Percentiles rank a stretch among this genome's conserved stretches.
phyloP scores from a whole-genome alignment of 2,329 filamentous ascomycete genomes.

The Aspergillus sp. region DNA sequence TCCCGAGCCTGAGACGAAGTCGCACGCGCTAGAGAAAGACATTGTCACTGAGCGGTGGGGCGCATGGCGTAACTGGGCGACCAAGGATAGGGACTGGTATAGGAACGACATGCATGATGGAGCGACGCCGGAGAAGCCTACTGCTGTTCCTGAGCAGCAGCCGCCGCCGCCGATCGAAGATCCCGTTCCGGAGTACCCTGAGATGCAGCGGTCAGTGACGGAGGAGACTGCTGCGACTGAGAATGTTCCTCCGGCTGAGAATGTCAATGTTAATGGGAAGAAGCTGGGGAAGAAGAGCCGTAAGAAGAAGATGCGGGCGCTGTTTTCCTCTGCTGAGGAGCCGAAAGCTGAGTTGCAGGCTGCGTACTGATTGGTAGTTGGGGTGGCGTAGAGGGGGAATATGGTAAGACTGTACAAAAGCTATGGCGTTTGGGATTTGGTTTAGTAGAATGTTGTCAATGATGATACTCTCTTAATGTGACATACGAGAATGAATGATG shows the following conservation, averaged over 20 bases:
- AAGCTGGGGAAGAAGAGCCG: conserved; percentile 7
- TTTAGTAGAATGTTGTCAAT: not conserved
- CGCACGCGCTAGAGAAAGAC: not conserved
- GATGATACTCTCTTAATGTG: not conserved
- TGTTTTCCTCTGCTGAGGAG: conserved; percentile 6
- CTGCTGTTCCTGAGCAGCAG: not conserved
- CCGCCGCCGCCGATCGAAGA: not conserved
- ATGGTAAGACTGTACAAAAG: not conserved
- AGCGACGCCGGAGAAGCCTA: not conserved
- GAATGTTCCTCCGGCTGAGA: not conserved
- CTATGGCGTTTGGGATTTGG: not conserved
- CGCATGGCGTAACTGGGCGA: not conserved
- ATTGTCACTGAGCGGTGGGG: not conserved
- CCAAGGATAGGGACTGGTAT: not conserved
- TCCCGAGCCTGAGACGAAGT: not conserved
- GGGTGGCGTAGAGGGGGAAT: not conserved
- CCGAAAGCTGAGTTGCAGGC: not conserved
- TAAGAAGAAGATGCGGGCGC: conserved; percentile 6
- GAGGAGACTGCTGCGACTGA: not conserved
- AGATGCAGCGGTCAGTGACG: not conserved
- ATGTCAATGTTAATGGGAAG: not conserved
- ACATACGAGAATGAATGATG: not conserved
- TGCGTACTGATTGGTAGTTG: not conserved
- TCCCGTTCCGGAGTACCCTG: not conserved
- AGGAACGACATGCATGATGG: not conserved